phyloP scores from a whole-genome alignment of 2,329 filamentous ascomycete genomes.

The Ambrosiella beaveri region DNA sequence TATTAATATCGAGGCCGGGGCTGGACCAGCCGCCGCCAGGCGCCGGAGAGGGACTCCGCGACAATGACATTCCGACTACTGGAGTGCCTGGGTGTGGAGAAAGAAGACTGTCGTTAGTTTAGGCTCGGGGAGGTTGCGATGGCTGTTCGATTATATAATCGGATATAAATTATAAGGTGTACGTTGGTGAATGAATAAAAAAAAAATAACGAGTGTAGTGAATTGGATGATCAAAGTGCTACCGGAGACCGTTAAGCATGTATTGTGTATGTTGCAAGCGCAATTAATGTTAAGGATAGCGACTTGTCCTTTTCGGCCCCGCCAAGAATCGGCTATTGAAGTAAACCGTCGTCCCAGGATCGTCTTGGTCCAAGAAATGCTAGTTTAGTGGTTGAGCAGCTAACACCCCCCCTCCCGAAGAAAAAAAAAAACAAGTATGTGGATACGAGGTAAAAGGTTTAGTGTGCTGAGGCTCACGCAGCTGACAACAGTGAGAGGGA shows the following conservation, averaged over 20 bases:
- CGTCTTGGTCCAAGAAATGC: background rate
- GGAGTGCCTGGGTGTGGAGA: conserved; percentile 31
- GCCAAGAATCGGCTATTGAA: background rate
- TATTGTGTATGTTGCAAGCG: background rate
- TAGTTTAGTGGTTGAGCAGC: background rate
- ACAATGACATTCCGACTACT: conserved; percentile 56
- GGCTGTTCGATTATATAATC: background rate
- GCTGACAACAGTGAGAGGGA: too few relatives aligned
- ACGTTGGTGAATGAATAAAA: conserved; percentile 1
- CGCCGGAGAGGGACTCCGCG: conserved; percentile 71
- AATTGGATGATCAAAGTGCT: background rate
- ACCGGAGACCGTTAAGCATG: background rate
- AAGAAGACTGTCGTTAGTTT: conserved; percentile 6
- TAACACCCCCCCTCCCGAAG: background rate
- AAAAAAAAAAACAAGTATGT: background rate
- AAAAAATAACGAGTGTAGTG: background rate
- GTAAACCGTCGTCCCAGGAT: background rate
- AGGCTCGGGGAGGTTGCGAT: background rate
- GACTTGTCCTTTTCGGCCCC: conserved; percentile 3
- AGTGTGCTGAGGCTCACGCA: too few relatives aligned
- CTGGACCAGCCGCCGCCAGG: conserved; percentile 79
- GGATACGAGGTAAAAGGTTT: background rate
- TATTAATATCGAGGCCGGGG: conserved; percentile 54
- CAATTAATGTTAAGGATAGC: background rate
- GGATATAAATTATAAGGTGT: background rate